Evolutionary conservation across 805 yeast genomes (phyloP).

Genomic region (Hanseniaspora lindneri): DNA sequence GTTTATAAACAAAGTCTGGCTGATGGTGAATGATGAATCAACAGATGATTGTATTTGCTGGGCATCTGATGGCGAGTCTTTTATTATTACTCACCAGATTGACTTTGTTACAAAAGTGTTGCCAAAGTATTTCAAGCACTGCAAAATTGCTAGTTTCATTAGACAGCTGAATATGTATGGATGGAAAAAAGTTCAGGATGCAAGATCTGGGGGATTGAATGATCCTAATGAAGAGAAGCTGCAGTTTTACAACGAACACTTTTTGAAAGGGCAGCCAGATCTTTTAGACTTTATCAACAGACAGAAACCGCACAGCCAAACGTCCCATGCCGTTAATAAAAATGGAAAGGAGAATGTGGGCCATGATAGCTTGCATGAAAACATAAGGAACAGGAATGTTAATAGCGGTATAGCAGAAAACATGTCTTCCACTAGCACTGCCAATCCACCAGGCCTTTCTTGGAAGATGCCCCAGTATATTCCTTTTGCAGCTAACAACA

Average conservation of each 20-base stretch:
- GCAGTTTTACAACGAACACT: conserved; percentile 80
- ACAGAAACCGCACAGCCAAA: conserved; percentile 33
- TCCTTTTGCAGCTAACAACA: background rate
- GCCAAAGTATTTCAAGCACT: conserved; percentile 90
- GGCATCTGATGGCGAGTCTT: conserved; percentile 75
- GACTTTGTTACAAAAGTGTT: conserved; percentile 65
- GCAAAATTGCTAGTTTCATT: conserved; percentile 89
- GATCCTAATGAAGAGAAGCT: conserved; percentile 60
- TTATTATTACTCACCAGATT: conserved; percentile 67
- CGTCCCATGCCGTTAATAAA: too few species aligned
- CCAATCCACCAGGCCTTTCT: background rate
- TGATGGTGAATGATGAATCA: conserved; percentile 75
- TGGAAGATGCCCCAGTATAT: conserved; percentile 15
- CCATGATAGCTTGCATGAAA: background rate
- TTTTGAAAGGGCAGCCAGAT: conserved; percentile 67
- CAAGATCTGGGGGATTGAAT: conserved; percentile 58
- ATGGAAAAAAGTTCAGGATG: conserved; percentile 96
- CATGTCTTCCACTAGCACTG: too few species aligned
- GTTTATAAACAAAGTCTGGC: conserved; percentile 87
- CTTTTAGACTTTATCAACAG: conserved; percentile 75
- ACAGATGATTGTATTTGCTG: conserved; percentile 68
- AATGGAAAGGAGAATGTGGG: background rate
- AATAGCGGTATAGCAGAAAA: too few species aligned
- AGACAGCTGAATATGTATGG: conserved; percentile 97
- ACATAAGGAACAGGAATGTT: too few species aligned